A percentile compares a stretch with the other conserved stretches of the same genome.
Evolutionary conservation across 2,329 filamentous ascomycete species (phyloP).

Genomic region (Aureobasidium sp.): DNA sequence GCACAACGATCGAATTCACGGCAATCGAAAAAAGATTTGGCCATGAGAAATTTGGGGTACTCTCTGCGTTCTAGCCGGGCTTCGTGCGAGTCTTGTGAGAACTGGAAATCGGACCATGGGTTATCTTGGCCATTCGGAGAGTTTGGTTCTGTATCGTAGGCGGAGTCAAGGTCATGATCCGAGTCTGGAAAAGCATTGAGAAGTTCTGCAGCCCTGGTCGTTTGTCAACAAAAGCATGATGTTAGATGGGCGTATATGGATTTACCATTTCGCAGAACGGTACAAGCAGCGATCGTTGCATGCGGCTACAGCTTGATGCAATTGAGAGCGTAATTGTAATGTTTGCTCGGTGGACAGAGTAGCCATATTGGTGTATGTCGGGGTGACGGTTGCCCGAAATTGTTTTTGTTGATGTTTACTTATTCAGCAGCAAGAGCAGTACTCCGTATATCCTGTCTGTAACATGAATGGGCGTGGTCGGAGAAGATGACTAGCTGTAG

Average conservation of each 20-base stretch:
- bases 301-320: constrained; percentile 80
- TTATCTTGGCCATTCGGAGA: constrained; percentile 25
- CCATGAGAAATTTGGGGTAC: constrained; percentile 75
- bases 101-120: constrained; percentile 3
- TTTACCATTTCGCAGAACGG: constrained; percentile 90
- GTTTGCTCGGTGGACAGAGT: constrained; percentile 36
- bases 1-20: constrained; percentile 92
- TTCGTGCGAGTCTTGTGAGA: constrained; percentile 12
- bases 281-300: constrained; percentile 94
- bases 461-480: not conserved
- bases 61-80: constrained; percentile 70
- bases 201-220: constrained; percentile 79
- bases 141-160: constrained; percentile 53
- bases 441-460: not conserved
- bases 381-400: not conserved
- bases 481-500: not conserved
- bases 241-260: constrained; percentile 19
- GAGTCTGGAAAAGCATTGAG: constrained; percentile 66
- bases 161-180: constrained; percentile 37
- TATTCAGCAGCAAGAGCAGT: not conserved
- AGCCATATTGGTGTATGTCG: constrained; percentile 7
- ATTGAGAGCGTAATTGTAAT: constrained; percentile 60
- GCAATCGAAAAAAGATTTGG: constrained; percentile 92
- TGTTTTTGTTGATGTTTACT: not conserved
- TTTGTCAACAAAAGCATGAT: constrained; percentile 14